Conservation (phyloP, 441 rosid species). For the Pelargonium australe region DNA sequence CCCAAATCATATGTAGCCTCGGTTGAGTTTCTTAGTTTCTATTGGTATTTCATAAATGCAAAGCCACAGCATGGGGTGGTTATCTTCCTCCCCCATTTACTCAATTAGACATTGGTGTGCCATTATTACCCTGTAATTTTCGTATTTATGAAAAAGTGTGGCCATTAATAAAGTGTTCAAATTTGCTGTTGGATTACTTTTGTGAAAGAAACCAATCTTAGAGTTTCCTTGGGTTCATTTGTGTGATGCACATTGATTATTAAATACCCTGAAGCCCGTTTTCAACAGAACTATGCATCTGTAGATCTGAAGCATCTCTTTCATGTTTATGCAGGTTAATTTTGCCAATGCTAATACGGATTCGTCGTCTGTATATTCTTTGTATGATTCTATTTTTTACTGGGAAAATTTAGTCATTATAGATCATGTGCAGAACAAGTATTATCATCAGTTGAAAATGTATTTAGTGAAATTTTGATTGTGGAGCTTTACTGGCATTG, state of each 20-base stretch:
- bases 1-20: constrained; percentile 36
- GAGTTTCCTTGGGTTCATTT: constrained; percentile 8
- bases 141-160: constrained; percentile 18
- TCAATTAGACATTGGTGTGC: constrained; percentile 12
- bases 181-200: constrained; percentile 18
- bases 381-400: constrained; percentile 34
- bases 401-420: constrained; percentile 9
- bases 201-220: constrained; percentile 10
- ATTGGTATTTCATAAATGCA: constrained; percentile 26
- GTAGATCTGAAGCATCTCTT: constrained; percentile 78
- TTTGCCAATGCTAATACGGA: constrained; percentile 83
- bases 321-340: constrained; percentile 95
- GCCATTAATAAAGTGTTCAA: constrained; percentile 17
- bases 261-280: constrained; percentile 21
- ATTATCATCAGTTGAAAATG: constrained; percentile 18
- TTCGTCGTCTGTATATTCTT: constrained; percentile 60
- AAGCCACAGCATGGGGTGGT: constrained; percentile 20
- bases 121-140: constrained; percentile 29
- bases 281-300: constrained; percentile 34
- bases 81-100: constrained; percentile 2
- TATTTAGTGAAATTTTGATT: constrained; percentile 14
- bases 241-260: constrained; percentile 3
- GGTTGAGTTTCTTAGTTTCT: constrained; percentile 32
- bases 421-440: constrained; percentile 24
- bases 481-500: not conserved